These are phyloP conservation scores for Fusarium transvaalense DNA, from an alignment of 2,329 filamentous ascomycete species.

Conservation along the genomic window DNA sequence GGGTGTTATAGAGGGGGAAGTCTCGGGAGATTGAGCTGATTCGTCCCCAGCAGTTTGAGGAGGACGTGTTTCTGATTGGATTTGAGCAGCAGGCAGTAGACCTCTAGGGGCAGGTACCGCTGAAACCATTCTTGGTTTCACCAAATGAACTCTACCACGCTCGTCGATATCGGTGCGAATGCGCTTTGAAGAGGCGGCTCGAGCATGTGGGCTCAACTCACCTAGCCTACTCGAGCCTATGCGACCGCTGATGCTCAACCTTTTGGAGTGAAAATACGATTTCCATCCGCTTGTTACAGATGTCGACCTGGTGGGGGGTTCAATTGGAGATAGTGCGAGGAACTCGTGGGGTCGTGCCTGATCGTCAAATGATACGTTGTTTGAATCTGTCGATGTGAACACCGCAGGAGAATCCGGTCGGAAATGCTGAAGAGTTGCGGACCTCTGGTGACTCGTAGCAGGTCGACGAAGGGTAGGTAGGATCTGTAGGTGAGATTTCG, in stretches of 20 bases:
- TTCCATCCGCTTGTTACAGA: conserved; percentile 57
- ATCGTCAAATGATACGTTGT: conserved; percentile 55
- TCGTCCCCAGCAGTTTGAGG: conserved; percentile 15
- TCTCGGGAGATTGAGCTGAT: conserved; percentile 50
- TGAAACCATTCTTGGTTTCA: conserved; percentile 56
- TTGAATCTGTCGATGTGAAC: conserved; percentile 42
- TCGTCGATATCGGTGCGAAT: conserved; percentile 45
- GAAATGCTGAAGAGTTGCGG: conserved; percentile 74
- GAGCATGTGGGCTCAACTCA: conserved; percentile 47
- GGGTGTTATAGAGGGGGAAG: conserved; percentile 59
- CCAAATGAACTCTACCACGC: conserved; percentile 50
- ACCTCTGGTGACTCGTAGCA: conserved; percentile 83
- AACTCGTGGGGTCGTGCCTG: conserved; percentile 50
- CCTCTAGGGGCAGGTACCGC: conserved; percentile 39
- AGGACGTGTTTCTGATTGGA: conserved; percentile 40
- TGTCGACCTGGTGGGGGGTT: conserved; percentile 36
- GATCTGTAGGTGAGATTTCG: conserved; percentile 72
- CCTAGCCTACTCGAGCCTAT: conserved; percentile 43
- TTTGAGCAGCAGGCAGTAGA: conserved; percentile 43
- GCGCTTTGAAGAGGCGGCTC: conserved; percentile 46
- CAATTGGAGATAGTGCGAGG: conserved; percentile 46
- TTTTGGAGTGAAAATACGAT: conserved; percentile 68
- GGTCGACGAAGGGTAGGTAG: conserved; percentile 77
- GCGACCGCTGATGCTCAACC: conserved; percentile 47
- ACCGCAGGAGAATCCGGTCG: conserved; percentile 51